Evolutionary conservation across 352 stramenopile species (phyloP), one percentile per base, ranked within the genome.

Genomic region (Thraustochytrium aureum): DNA sequence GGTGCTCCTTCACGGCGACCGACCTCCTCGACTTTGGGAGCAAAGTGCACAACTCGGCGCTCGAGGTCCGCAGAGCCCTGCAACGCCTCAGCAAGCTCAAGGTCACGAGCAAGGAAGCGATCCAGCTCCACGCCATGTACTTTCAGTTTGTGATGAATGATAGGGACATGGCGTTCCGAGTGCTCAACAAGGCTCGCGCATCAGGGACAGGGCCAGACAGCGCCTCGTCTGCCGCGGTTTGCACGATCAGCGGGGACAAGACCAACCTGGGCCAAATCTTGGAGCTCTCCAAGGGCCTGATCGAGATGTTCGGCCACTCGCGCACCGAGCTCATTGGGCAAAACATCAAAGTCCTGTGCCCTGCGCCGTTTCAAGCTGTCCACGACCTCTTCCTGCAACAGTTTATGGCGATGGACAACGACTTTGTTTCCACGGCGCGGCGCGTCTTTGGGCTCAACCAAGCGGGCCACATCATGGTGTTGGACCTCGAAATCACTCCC

Each of bases 71-170:
- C 17, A 38, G 52, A 1, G 22, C 37, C 41, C 38, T 79, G 54
- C 37, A 41, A n/a, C 47, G 52, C 14, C 41, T 79, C 26, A 64
- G 33, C 50, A 79, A 79, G 59, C 69, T 79, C 41, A 65, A 64
- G 12, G 37, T n/a, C 41, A 54, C 52, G 26, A 79, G 67, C 41
- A 17, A 50, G 7, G 69, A 79, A 26, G 59, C 37, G 22, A 17
- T 79, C 26, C 50, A 37, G 33, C 33, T 79, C 3, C 54, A 79
- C 32, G 69, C 69, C 32, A 64, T 79, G 30, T 79, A 79, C 69
- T 79, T 56, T 14, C 54, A 79, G 10, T 79, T 62, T 38, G 69
- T 79, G 17, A 79, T 79, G 69, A 79, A 79, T 52, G 69, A 79
- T 32, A 26, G 52, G 7, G 69, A 79, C 6, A 61, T 52, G 12